Evolutionary conservation across 306 rosid genomes (phyloP), one percentile per base, ranked within the genome.

Genomic region (Cucumis cinereus): DNA sequence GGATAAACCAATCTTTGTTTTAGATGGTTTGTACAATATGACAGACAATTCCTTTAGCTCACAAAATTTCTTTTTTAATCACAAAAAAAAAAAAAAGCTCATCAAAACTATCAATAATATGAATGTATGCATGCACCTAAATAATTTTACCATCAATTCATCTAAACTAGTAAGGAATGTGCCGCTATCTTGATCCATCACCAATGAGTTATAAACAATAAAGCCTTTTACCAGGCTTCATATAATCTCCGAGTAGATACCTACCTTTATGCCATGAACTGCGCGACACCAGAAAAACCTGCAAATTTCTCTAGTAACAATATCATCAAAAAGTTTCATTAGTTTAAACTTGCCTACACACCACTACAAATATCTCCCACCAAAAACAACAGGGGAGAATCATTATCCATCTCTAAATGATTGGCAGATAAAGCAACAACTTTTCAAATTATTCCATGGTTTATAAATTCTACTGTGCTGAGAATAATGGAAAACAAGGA

Each of bases 1-100:
- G 81, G 30, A 41, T 57, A 83, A 81, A 78, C 77, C 49, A 77
- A 77, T 77, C 73, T 38, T 76, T 52, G 36, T 45, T 28, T 47
- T 77, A 77, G 79, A 61, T 35, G 24, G 15, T 50, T 24, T 41
- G 20, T 11, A 20, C 28, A 56, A 36, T 14, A 20, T 6, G 52
- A 10, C 11, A 6, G 33, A 64, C 10, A 64, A n/a, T 19, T 36
- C 24, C 10, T 43, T 20, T 22, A 45, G 22, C 36, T 68, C 24
- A 22, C 16, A 30, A 73, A 38, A n/a, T 20, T 24, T 52, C 5
- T 52, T 43, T 20, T 30, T 10, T 40, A 63, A 68, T 41, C 35
- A 69, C 75, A 69, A 11, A 69, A 49, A 47, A 14, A 7, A 69
- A 10, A 69, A 49, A 49, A 15, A 3, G 75, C 23, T 47, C 40